Evolutionary conservation across 345 rosid species (phyloP), one percentile per base, ranked within the genome.

Genomic region (Gossypium ekmanianum): DNA sequence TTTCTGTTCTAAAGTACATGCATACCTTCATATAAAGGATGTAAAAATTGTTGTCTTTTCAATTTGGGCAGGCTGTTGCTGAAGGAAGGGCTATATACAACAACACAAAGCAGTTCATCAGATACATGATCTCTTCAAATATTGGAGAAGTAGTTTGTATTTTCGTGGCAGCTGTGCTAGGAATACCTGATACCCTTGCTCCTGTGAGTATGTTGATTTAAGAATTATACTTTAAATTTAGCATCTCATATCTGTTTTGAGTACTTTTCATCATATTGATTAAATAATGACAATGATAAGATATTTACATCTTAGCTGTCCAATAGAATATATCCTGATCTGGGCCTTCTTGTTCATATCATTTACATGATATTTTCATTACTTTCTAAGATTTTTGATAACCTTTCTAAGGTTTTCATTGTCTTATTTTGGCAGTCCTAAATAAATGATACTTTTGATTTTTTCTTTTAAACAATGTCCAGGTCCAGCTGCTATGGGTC

Each of bases 41-140:
- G 62, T 67, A 39, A 27, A 17, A 51, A 44, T 77, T 79, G 73
- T 78, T 77, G 64, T 47, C 77, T 48, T 64, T 79, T 56, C 70
- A 20, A 72, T 79, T 59, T 61, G 57, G 71, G 77, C 90, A 95
- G 99, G 99, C 99, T 77, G 91, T 95, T 83, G 99, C 99, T 61
- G 99, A 95, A 84, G 99, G 99, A 82, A 89, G 99, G 83, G 99
- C 99, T 68, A 95, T 95, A 76, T 95, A 95, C 84, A 93, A 95
- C 79, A 95, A 93, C 82, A 95, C 99, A 4, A 95, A 95, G 89
- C 99, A 95, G 74, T 95, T 95, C 78, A 95, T 93, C 83, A 87
- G 99, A 93, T 93, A 95, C 89, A 95, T 95, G 98, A 95, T 95
- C 80, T 95, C 99, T 55, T 95, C 99, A 75, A 95, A 95, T 86